Percentiles rank a stretch among this genome's conserved stretches.
Conservation (phyloP, 768 basidiomycete species). For the Suillus hirtellus region DNA sequence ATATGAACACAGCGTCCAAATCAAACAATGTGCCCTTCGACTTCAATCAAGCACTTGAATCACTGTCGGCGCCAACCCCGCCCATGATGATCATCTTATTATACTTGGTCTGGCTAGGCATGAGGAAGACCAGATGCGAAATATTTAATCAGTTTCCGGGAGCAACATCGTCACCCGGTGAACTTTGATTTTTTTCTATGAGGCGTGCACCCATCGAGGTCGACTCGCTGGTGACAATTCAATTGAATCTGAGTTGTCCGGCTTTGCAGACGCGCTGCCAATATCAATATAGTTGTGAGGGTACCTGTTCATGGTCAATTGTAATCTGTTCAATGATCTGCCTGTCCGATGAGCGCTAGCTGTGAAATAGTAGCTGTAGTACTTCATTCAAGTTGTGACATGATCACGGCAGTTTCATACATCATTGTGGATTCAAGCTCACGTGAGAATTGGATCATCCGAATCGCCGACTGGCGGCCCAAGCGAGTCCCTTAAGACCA, state of each 20-base stretch:
- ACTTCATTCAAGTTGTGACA: too few species aligned
- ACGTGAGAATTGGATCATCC: background rate
- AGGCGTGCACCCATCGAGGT: background rate
- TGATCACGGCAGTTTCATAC: too few species aligned
- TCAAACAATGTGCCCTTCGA: background rate
- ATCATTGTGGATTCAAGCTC: background rate
- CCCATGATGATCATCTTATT: background rate
- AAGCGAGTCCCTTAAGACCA: background rate
- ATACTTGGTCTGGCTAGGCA: background rate
- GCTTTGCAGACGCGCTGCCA: too few species aligned
- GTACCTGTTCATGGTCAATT: too few species aligned
- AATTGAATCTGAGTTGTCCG: background rate
- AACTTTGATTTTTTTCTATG: background rate
- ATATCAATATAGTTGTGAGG: too few species aligned
- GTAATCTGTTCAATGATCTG: too few species aligned
- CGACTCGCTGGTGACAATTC: background rate
- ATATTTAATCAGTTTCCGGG: background rate
- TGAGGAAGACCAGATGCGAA: background rate
- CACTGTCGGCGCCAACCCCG: background rate
- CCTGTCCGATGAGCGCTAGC: too few species aligned
- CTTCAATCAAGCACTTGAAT: background rate
- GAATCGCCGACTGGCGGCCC: background rate
- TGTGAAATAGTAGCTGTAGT: too few species aligned
- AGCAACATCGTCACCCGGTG: background rate
- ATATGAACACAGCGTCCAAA: background rate